phyloP scores from a whole-genome alignment of 306 rosid genomes.

The Cucurbita maxima region DNA sequence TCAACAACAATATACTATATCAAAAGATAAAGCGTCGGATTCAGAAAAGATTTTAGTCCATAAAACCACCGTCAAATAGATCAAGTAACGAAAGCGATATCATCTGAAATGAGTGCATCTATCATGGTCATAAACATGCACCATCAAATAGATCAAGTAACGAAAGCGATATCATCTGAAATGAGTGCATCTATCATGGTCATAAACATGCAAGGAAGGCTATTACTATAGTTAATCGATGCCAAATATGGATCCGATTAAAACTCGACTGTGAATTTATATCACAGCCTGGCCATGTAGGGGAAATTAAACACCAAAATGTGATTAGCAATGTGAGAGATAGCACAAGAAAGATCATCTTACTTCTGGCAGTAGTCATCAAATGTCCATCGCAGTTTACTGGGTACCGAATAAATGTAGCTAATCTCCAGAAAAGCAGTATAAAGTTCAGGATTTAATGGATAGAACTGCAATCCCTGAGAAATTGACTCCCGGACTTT shows the following conservation, averaged over 20 bases:
- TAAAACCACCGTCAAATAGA: neutral
- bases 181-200: neutral
- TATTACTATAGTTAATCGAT: neutral
- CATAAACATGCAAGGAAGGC: neutral
- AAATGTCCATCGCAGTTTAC: slow-evolving; percentile 60
- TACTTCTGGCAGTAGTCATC: slow-evolving; percentile 71
- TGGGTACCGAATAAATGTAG: slow-evolving; percentile 54
- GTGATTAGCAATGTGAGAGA: neutral
- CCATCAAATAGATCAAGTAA: neutral
- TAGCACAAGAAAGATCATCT: slow-evolving; percentile 13
- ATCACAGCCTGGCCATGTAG: neutral
- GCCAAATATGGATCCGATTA: neutral
- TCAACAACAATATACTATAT: neutral
- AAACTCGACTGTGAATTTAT: neutral
- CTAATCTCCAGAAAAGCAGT: slow-evolving; percentile 51
- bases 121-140: neutral
- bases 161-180: neutral
- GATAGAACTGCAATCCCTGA: slow-evolving; percentile 74
- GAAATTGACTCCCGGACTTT: slow-evolving; percentile 64
- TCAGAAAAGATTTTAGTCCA: neutral
- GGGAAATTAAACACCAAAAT: too few relatives aligned
- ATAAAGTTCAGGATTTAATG: slow-evolving; percentile 64
- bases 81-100: neutral
- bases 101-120: neutral
- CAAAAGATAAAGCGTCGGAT: neutral